phyloP scores from a whole-genome alignment of 305 asterid species.

The Solanum hybrid region DNA sequence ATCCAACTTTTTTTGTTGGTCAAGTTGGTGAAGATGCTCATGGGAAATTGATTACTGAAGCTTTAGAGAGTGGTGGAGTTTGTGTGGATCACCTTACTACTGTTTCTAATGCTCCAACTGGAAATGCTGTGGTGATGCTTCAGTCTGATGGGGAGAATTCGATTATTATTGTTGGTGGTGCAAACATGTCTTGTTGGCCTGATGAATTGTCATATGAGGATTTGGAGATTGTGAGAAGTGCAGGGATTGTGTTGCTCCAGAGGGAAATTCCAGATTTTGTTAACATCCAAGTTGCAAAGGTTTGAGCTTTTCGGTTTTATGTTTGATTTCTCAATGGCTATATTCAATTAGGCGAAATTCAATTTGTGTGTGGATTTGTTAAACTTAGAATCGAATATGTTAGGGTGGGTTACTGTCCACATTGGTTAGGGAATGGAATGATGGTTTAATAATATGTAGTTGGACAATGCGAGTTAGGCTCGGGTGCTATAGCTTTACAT shows the following conservation, averaged over 20 bases:
- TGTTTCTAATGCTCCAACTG: constrained; percentile 68
- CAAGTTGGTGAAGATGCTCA: constrained; percentile 84
- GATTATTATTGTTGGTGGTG: constrained; percentile 84
- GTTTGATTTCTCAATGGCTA: background rate
- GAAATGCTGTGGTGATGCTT: constrained; percentile 95
- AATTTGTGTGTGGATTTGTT: background rate
- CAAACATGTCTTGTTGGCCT: constrained; percentile 91
- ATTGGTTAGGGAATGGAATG: background rate
- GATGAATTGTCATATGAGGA: constrained; percentile 40
- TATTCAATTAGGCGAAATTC: background rate
- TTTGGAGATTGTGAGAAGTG: constrained; percentile 51
- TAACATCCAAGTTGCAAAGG: constrained; percentile 87
- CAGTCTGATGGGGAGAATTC: constrained; percentile 84
- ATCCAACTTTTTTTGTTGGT: constrained; percentile 80
- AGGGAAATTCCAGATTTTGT: constrained; percentile 92
- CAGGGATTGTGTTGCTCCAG: constrained; percentile 91
- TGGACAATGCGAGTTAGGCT: background rate
- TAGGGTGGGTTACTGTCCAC: background rate
- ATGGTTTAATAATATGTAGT: background rate
- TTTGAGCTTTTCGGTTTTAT: constrained; percentile 21
- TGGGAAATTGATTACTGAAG: constrained; percentile 64
- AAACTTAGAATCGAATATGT: background rate
- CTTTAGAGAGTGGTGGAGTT: constrained; percentile 65
- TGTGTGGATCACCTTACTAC: constrained; percentile 41
- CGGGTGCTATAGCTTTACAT: background rate